Conservation (phyloP, 192 early-diverging fungal species). For the Diversispora eburnea region DNA sequence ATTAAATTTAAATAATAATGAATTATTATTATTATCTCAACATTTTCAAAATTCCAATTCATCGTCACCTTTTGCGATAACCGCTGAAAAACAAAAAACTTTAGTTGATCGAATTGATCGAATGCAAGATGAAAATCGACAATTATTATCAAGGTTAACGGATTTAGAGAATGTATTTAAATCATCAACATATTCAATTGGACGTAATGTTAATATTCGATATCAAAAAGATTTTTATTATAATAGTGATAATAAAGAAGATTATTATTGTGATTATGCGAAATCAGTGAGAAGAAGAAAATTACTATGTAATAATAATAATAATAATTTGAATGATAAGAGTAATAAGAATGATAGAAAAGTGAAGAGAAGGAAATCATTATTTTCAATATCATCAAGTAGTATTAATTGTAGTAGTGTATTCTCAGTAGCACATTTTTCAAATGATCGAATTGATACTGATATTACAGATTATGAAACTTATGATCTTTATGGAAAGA, state of each 20-base stretch:
- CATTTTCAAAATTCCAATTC: neutral
- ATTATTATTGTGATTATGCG: neutral
- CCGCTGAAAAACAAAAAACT: neutral
- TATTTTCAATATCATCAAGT: neutral
- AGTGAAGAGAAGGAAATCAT: neutral
- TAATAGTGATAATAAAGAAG: slow-evolving; percentile 18
- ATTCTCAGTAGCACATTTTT: neutral
- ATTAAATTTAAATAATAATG: neutral
- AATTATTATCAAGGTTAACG: slow-evolving; percentile 11
- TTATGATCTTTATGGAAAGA: too few relatives aligned
- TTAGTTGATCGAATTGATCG: slow-evolving; percentile 21
- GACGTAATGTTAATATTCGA: neutral
- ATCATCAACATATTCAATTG: neutral
- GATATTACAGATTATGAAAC: slow-evolving; percentile 6
- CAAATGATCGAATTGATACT: slow-evolving; percentile 1
- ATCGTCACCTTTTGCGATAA: neutral
- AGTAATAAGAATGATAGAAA: neutral
- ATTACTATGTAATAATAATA: neutral
- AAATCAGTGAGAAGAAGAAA: neutral
- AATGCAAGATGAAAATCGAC: slow-evolving; percentile 28
- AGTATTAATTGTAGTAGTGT: neutral
- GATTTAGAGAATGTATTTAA: slow-evolving; percentile 18
- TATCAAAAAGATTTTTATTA: neutral
- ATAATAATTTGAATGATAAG: neutral
- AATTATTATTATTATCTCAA: neutral